Evolutionary conservation across 1,139 yeast genomes (phyloP).

Genomic region (Pichia sp.): DNA sequence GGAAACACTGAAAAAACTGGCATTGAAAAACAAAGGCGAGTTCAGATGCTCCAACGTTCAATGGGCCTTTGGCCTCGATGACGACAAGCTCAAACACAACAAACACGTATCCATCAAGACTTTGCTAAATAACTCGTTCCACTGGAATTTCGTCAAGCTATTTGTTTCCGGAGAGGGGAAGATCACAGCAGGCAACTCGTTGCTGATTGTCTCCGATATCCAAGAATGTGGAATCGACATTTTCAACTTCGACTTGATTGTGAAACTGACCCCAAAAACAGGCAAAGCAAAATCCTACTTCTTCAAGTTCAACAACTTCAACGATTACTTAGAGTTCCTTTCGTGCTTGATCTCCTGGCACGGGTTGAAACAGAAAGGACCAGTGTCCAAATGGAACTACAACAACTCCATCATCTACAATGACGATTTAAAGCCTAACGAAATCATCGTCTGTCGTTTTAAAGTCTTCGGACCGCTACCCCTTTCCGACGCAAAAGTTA

Average conservation of each 20-base stretch:
- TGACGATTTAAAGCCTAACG: constrained; percentile 28
- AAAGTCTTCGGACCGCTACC: constrained; percentile 62
- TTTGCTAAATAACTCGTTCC: neutral
- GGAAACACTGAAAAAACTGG: neutral
- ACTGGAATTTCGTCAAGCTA: constrained; percentile 20
- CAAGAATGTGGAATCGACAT: constrained; percentile 35
- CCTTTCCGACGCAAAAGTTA: constrained; percentile 26
- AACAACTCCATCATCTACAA: constrained; percentile 37
- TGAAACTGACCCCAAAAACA: constrained; percentile 40
- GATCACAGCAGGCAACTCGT: constrained; percentile 19
- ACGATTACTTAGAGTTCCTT: constrained; percentile 47
- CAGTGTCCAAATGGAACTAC: constrained; percentile 54
- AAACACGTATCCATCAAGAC: neutral
- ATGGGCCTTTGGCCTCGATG: constrained; percentile 14
- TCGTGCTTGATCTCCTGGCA: constrained; percentile 61
- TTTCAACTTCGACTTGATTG: constrained; percentile 21
- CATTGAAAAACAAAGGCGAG: constrained; percentile 8
- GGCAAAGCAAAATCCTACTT: constrained; percentile 37
- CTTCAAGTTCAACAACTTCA: constrained; percentile 41
- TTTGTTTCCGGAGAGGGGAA: constrained; percentile 25
- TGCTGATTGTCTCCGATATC: constrained; percentile 33
- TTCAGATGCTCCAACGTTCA: constrained; percentile 10
- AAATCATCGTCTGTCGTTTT: constrained; percentile 57
- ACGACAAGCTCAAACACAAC: neutral
- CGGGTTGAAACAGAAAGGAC: constrained; percentile 51